Evolutionary conservation across 2,329 filamentous ascomycete genomes (phyloP).

Genomic region (Thielaviopsis punctulata): DNA sequence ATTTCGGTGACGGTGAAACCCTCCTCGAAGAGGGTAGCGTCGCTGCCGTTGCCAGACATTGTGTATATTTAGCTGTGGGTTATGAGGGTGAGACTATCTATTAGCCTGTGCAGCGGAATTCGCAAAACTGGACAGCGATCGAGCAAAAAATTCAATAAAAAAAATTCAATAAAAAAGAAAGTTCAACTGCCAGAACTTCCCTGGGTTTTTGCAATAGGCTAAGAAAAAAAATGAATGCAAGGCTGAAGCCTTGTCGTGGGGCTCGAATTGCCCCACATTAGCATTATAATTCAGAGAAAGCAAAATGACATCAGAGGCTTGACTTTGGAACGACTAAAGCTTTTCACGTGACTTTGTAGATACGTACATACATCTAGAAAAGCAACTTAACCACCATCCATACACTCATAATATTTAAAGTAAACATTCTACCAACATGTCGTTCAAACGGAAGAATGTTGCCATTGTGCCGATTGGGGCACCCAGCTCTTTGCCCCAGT

Average conservation of each 20-base stretch:
- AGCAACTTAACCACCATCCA: not conserved
- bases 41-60: conserved; percentile 46
- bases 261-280: conserved; percentile 4
- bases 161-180: not conserved
- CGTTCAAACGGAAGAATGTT: conserved; percentile 39
- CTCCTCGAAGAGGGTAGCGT: conserved; percentile 88
- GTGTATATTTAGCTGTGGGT: conserved; percentile 6
- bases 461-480: conserved; percentile 25
- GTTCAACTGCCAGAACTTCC: too few species aligned
- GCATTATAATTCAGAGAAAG: not conserved
- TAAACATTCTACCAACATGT: conserved; percentile 25
- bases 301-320: not conserved
- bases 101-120: not conserved
- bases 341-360: not conserved
- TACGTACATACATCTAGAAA: too few species aligned
- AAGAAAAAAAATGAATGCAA: conserved; percentile 3
- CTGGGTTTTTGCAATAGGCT: too few species aligned
- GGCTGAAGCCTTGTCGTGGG: conserved; percentile 10
- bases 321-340: not conserved
- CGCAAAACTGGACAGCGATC: not conserved
- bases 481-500: conserved; percentile 14
- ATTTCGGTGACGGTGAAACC: conserved; percentile 66
- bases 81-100: not conserved
- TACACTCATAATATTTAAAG: not conserved
- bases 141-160: too few species aligned